Conservation (phyloP, 495 filamentous ascomycete species). For the Aspergillus heteromorphus region DNA sequence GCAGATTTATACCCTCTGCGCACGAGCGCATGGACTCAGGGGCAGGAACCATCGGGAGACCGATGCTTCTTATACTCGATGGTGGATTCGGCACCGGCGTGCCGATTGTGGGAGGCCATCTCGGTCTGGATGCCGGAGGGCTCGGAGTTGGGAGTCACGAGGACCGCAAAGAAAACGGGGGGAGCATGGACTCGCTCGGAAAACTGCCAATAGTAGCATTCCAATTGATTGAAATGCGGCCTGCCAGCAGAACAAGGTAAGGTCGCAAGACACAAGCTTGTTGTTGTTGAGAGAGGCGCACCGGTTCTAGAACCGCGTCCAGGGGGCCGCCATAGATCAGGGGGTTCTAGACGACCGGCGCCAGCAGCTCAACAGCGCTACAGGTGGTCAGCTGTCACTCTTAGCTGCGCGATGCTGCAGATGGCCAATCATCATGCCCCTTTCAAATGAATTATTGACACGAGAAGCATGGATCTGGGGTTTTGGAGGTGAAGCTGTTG, state of each 20-base stretch:
- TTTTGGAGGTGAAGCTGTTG: background rate
- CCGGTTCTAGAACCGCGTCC: background rate
- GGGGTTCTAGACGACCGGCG: background rate
- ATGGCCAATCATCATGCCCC: background rate
- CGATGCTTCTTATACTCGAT: conserved; percentile 9
- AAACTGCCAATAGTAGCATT: background rate
- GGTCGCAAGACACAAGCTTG: background rate
- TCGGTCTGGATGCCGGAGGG: conserved; percentile 9
- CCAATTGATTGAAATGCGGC: background rate
- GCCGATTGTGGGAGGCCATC: conserved; percentile 3
- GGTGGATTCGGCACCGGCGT: conserved; percentile 6
- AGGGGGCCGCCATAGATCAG: background rate
- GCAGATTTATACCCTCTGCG: conserved; percentile 1
- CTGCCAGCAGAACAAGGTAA: background rate
- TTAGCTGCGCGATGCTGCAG: background rate
- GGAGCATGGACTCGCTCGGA: background rate
- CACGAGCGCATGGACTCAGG: background rate
- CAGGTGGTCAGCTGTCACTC: background rate
- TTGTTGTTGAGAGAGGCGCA: background rate
- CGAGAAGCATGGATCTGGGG: background rate
- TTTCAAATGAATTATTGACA: background rate
- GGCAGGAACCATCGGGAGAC: conserved; percentile 6
- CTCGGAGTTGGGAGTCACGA: conserved; percentile 6
- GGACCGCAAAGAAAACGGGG: background rate
- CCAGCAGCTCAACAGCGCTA: background rate